These are phyloP conservation scores for Arachnomyces sp. DNA, from an alignment of 2,329 filamentous ascomycete genomes.

Conservation along the genomic window DNA sequence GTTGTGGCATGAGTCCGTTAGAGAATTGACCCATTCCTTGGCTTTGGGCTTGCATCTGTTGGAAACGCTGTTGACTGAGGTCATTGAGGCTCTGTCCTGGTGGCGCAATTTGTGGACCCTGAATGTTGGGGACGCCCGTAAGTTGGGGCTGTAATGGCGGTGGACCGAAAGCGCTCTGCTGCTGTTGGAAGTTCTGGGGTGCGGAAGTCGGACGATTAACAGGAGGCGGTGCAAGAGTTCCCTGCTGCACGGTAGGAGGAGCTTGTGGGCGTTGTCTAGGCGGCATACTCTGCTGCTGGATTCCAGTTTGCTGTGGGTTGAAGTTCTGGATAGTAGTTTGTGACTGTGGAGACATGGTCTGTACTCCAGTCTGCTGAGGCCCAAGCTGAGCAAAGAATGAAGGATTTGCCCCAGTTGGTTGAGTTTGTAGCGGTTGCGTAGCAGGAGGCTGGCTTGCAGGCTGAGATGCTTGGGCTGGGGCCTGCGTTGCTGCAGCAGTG, in stretches of 20 bases:
- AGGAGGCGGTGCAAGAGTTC: conserved; percentile 65
- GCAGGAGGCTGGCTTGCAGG: conserved; percentile 33
- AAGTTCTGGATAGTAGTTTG: conserved; percentile 14
- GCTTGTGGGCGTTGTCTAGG: conserved; percentile 62
- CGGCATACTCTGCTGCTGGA: conserved; percentile 28
- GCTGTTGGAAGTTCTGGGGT: conserved; percentile 61
- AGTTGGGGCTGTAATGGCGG: conserved; percentile 75
- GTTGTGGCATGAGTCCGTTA: conserved; percentile 17
- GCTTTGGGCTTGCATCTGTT: conserved; percentile 17
- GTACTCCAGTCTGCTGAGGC: conserved; percentile 14
- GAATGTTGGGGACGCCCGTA: conserved; percentile 58
- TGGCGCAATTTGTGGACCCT: conserved; percentile 51
- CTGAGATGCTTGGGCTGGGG: conserved; percentile 43
- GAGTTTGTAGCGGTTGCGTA: conserved; percentile 35
- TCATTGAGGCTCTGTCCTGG: conserved; percentile 71
- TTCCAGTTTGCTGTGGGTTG: conserved; percentile 30
- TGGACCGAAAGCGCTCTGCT: conserved; percentile 62
- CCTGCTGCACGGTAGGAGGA: conserved; percentile 53
- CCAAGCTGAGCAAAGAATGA: conserved; percentile 44
- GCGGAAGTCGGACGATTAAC: conserved; percentile 78
- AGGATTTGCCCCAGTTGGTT: conserved; percentile 36
- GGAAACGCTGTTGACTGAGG: conserved; percentile 58
- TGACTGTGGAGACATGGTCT: conserved; percentile 3
- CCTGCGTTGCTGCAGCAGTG: conserved; percentile 21
- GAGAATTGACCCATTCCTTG: conserved; percentile 25